Conservation (phyloP, 1,284 basidiomycete species). For the Sutorius eximius region DNA sequence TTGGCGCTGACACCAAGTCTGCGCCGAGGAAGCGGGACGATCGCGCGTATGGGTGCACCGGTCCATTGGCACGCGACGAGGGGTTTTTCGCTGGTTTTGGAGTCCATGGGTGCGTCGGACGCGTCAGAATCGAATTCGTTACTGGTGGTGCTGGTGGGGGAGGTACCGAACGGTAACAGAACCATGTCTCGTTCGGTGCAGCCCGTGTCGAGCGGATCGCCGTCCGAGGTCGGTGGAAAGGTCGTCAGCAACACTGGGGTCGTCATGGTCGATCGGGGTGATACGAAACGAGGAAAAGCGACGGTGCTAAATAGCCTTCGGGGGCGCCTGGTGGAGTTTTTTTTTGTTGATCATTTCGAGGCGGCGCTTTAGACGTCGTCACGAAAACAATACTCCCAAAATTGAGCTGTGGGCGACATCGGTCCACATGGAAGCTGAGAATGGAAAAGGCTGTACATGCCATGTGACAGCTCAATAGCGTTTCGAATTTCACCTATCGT, state of each 20-base stretch:
- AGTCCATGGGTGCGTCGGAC: not conserved
- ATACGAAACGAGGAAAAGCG: not conserved
- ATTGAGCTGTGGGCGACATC: not conserved
- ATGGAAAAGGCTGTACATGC: not conserved
- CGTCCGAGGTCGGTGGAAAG: not conserved
- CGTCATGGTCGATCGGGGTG: constrained; percentile 2
- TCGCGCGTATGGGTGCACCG: constrained; percentile 27
- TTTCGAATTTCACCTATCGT: not conserved
- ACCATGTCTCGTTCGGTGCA: not conserved
- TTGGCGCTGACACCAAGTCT: not conserved
- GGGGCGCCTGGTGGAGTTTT: not conserved
- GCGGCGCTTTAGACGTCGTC: not conserved
- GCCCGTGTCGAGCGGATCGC: constrained; percentile 1
- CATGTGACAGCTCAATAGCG: not conserved
- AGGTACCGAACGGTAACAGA: not conserved
- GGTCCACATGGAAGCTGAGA: not conserved
- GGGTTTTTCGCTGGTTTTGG: not conserved
- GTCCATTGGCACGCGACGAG: constrained; percentile 17
- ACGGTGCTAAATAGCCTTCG: not conserved
- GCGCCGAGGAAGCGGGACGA: constrained; percentile 22
- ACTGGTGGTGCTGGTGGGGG: not conserved
- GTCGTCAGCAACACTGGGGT: constrained; percentile 4
- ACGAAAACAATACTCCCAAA: constrained; percentile 8
- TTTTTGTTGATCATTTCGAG: constrained; percentile 3
- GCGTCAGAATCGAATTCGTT: not conserved